Conservation (phyloP, 805 yeast genomes). For the Kazachstania taianensis region DNA sequence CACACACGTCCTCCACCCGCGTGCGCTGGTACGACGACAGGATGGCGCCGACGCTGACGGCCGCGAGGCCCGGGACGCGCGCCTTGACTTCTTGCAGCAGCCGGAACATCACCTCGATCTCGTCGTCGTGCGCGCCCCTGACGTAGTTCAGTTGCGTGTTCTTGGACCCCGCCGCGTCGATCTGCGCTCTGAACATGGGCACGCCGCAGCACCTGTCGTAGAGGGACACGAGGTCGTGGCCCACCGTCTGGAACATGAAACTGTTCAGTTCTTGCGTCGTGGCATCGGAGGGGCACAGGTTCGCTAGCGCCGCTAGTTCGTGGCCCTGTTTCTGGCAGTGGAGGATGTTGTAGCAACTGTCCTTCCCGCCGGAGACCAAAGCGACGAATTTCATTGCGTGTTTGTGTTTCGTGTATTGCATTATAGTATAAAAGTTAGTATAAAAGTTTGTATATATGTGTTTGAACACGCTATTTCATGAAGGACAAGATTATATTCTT, state of each 20-base stretch:
- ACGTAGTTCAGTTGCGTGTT: conserved; percentile 61
- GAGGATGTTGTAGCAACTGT: conserved; percentile 79
- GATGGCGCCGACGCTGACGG: conserved; percentile 93
- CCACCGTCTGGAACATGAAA: conserved; percentile 97
- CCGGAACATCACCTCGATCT: conserved; percentile 69
- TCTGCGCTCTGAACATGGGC: conserved; percentile 66
- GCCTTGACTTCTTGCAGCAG: conserved; percentile 40
- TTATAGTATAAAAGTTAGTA: no score
- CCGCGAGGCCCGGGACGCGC: conserved; percentile 64
- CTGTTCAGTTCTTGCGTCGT: conserved; percentile 70
- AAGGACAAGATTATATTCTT: conserved; percentile 39
- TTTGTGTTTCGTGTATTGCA: not conserved
- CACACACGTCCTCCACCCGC: conserved; percentile 86
- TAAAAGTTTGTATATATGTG: not conserved
- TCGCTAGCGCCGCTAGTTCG: conserved; percentile 75
- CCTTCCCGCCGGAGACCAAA: conserved; percentile 90
- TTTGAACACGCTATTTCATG: not conserved
- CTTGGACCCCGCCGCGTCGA: conserved; percentile 46
- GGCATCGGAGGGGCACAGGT: conserved; percentile 54
- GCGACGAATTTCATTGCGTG: conserved; percentile 78
- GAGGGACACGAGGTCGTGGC: conserved; percentile 61
- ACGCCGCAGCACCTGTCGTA: conserved; percentile 65
- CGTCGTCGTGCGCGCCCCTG: conserved; percentile 63
- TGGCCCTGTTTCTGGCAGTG: conserved; percentile 85
- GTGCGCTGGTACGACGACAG: conserved; percentile 91